phyloP scores from a whole-genome alignment of 148 eudicot species.

The Beta vulgaris region DNA sequence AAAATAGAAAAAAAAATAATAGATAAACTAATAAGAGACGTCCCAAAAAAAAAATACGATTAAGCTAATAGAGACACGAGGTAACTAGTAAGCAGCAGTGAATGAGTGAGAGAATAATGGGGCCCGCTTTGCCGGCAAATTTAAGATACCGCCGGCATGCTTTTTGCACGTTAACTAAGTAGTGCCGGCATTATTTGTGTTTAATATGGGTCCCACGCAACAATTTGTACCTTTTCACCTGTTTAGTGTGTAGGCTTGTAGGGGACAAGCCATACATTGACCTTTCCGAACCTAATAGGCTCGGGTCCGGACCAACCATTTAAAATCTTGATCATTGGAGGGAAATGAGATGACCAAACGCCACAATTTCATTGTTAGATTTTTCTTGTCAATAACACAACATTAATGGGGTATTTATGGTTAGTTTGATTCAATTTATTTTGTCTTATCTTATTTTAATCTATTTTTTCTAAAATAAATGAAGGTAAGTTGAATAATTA shows the following conservation, averaged over 20 bases:
- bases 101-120: not conserved
- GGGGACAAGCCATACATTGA: slow-evolving; percentile 9
- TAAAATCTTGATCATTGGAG: slow-evolving; percentile 15
- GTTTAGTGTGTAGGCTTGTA: slow-evolving; percentile 7
- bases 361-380: no score
- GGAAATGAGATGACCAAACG: no score
- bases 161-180: slow-evolving; percentile 24
- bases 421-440: no score
- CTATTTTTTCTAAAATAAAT: no score
- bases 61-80: no score
- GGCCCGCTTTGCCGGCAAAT: slow-evolving; percentile 14
- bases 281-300: slow-evolving; percentile 21
- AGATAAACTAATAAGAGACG: no score
- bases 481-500: no score
- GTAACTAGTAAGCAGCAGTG: not conserved
- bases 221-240: not conserved
- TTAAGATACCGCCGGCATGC: slow-evolving; percentile 27
- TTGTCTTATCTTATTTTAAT: no score
- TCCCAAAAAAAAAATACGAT: no score
- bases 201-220: slow-evolving; percentile 1
- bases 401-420: no score
- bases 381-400: no score
- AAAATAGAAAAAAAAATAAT: no score
- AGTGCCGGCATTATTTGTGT: slow-evolving; percentile 11
- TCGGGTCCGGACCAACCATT: slow-evolving; percentile 19